Evolutionary conservation across 805 yeast genomes (phyloP).

Genomic region (Tetrapisispora nanseiensis): DNA sequence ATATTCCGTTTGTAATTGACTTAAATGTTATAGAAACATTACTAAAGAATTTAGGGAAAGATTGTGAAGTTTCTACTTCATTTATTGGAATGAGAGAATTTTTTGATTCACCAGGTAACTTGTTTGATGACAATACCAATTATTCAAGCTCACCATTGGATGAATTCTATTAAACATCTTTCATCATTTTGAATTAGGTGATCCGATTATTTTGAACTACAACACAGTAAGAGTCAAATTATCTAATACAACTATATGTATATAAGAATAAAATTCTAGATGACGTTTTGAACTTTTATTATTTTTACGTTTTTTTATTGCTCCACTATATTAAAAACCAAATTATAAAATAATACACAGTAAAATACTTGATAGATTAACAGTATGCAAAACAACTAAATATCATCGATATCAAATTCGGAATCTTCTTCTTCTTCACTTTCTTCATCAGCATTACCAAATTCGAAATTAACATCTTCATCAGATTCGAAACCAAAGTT

Average conservation of each 20-base stretch:
- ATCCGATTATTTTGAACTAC: too few species aligned
- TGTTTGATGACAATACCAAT: neutral
- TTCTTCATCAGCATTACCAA: constrained; percentile 83
- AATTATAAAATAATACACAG: constrained; percentile 2
- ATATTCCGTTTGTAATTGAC: neutral
- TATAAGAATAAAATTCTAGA: too few species aligned
- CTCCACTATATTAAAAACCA: neutral
- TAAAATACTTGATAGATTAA: neutral
- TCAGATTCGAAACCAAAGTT: constrained; percentile 94
- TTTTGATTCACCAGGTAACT: neutral
- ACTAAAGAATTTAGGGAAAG: neutral
- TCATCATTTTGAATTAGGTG: too few species aligned
- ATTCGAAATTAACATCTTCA: constrained; percentile 96
- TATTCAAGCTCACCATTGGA: neutral
- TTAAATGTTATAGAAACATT: neutral
- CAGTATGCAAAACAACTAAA: constrained; percentile 34
- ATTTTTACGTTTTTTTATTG: constrained; percentile 2
- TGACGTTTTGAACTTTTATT: neutral
- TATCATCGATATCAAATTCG: constrained; percentile 88
- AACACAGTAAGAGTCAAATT: too few species aligned
- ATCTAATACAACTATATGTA: too few species aligned
- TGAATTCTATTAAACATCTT: neutral
- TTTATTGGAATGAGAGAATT: neutral
- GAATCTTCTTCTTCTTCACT: constrained; percentile 55
- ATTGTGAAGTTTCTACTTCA: neutral